Base-by-base conservation (phyloP, 139 green algal species). In the Tetratostichococcus sp. region DNA sequence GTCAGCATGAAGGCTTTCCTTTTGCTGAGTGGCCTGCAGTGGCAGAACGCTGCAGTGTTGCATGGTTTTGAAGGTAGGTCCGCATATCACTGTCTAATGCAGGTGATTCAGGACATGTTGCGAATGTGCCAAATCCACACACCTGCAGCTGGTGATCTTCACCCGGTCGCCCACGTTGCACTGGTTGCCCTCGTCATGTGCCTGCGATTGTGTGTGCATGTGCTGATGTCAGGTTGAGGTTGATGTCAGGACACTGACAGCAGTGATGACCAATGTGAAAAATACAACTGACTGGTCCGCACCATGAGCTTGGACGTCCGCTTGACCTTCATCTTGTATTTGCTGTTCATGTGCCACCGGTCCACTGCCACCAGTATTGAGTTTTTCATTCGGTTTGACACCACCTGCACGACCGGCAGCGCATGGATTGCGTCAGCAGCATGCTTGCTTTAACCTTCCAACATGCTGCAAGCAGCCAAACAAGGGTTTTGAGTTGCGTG, bases 101-200 rank as follows among this genome's bases (percentile, higher is more conserved):
- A 66, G 5, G n/a, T 66, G 39, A 4, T 50, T 28, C 14, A 66
- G 23, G 3, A 25, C n/a, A n/a, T n/a, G n/a, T 65, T 67, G 21
- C n/a, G 8, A 69, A 1, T 69, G 62, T 26, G 43, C 14, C 5
- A 30, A 0, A 39, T 17, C 28, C 14, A 42, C 70, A 14, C n/a
- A 79, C 77, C 77, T 82, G 19, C 42, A 79, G 31, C 78, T 72
- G n/a, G 87, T 42, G 32, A 91, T 86, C 16, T 78, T 75, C 25
- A 91, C 86, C 16, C 76, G 82, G 73, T 91, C 86, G 26, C 86
- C 86, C 11, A 91, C 76, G 26, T 87, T 89, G 77, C 86, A 91
- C 25, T 80, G 71, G 66, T 91, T 76, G 16, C 57, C 30, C 68
- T 91, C 86, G 28, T 91, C 86, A 59, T 91, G 86, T 16, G 86